phyloP scores from a whole-genome alignment of 441 rosid species.

The Biscutella auriculata region DNA sequence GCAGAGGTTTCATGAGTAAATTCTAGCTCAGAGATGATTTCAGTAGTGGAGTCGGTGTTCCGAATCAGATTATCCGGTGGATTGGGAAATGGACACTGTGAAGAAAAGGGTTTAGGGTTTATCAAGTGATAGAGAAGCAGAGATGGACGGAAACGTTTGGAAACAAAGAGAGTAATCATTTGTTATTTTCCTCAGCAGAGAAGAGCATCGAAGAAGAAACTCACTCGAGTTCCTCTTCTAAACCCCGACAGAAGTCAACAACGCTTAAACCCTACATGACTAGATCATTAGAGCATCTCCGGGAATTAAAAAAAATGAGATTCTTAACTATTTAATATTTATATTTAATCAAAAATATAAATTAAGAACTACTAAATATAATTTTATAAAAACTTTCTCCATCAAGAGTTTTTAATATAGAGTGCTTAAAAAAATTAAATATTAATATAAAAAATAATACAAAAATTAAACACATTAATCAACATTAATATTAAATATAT shows the following conservation, averaged over 20 bases:
- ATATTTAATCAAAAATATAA: too few relatives aligned
- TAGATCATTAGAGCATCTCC: too few relatives aligned
- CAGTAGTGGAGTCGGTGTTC: neutral
- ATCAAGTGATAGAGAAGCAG: slow-evolving; percentile 4
- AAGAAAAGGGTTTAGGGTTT: slow-evolving; percentile 25
- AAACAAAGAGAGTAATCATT: slow-evolving; percentile 23
- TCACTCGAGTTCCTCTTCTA: neutral
- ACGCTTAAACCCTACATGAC: neutral
- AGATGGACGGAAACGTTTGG: slow-evolving; percentile 6
- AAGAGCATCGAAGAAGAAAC: slow-evolving; percentile 6
- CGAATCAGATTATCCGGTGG: slow-evolving; percentile 4
- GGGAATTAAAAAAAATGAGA: too few relatives aligned
- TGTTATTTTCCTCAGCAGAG: neutral
- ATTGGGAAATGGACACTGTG: slow-evolving; percentile 18
- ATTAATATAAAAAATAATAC: too few relatives aligned
- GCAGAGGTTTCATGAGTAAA: neutral
- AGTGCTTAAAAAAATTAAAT: too few relatives aligned
- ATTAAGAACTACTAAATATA: too few relatives aligned
- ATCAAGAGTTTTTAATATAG: too few relatives aligned
- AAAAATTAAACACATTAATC: too few relatives aligned
- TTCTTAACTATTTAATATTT: too few relatives aligned
- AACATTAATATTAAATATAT: too few relatives aligned
- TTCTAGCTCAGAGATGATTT: neutral
- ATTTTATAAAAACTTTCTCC: too few relatives aligned
- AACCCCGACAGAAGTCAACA: neutral